Conservation (phyloP, 164 flowering plant species). For the Chimonanthus salicifolius region DNA sequence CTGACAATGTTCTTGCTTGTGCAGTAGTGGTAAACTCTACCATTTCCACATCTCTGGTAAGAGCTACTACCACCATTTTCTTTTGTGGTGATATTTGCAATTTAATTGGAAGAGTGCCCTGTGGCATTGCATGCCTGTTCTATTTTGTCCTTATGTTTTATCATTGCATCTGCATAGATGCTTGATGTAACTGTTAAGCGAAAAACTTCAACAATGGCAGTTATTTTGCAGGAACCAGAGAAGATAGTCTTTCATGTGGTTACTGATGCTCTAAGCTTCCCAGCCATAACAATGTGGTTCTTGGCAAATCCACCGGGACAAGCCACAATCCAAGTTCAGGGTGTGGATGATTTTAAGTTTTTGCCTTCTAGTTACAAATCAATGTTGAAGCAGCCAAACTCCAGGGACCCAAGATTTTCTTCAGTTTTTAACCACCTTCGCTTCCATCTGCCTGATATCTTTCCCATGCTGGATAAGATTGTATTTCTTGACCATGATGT, state of each 20-base stretch:
- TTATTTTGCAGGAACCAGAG: conserved; percentile 64
- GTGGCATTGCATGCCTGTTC: neutral
- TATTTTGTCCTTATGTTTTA: neutral
- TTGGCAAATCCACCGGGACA: conserved; percentile 67
- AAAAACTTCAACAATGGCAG: neutral
- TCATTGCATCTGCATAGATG: neutral
- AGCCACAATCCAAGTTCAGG: conserved; percentile 59
- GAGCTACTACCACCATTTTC: neutral
- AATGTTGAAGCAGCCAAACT: conserved; percentile 28
- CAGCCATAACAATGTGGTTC: conserved; percentile 92
- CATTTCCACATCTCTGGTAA: conserved; percentile 60
- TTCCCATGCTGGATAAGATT: conserved; percentile 65
- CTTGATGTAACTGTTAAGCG: neutral
- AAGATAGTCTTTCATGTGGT: conserved; percentile 79
- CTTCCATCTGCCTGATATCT: conserved; percentile 77
- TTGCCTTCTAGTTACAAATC: conserved; percentile 30
- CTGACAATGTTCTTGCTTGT: conserved; percentile 92
- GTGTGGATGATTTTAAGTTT: conserved; percentile 45
- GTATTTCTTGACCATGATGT: conserved; percentile 94
- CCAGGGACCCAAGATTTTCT: conserved; percentile 53
- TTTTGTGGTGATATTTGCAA: neutral
- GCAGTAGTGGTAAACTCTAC: conserved; percentile 88
- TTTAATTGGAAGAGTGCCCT: neutral
- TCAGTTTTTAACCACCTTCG: conserved; percentile 76
- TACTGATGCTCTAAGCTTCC: conserved; percentile 76